Evolutionary conservation across 371 early-diverging fungal species (phyloP).

Genomic region (Mortierella sp.): DNA sequence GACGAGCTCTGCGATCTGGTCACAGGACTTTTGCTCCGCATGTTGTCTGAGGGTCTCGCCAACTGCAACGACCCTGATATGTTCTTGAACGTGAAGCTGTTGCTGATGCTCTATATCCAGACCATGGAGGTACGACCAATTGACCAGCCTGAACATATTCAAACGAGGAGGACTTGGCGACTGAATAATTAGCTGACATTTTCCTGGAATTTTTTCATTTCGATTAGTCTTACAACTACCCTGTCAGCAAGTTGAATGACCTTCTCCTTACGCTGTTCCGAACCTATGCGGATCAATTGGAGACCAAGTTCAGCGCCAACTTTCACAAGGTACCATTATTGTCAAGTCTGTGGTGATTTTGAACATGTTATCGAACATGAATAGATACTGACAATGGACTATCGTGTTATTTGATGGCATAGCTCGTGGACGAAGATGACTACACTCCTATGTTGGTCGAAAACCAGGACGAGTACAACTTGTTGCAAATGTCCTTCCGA

Average conservation of each 20-base stretch:
- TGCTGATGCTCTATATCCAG: conserved; percentile 86
- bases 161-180: too few relatives aligned
- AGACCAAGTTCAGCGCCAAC: conserved; percentile 75
- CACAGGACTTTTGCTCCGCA: conserved; percentile 80
- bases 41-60: conserved; percentile 84
- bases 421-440: conserved; percentile 88
- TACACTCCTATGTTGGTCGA: conserved; percentile 87
- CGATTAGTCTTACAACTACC: conserved; percentile 77
- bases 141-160: background rate
- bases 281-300: conserved; percentile 84
- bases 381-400: background rate
- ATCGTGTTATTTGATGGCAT: conserved; percentile 2
- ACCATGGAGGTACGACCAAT: conserved; percentile 80
- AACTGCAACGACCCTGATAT: conserved; percentile 84
- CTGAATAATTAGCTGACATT: background rate
- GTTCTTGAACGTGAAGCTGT: conserved; percentile 81
- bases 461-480: conserved; percentile 72
- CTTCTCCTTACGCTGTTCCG: conserved; percentile 85
- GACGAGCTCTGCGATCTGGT: conserved; percentile 93
- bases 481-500: conserved; percentile 59
- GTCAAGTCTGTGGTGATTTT: background rate
- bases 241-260: conserved; percentile 76
- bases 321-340: conserved; percentile 73
- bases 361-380: too few relatives aligned
- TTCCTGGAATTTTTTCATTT: background rate